Conservation (phyloP, 2,329 filamentous ascomycete species). For the Aspergillus nomiae region DNA sequence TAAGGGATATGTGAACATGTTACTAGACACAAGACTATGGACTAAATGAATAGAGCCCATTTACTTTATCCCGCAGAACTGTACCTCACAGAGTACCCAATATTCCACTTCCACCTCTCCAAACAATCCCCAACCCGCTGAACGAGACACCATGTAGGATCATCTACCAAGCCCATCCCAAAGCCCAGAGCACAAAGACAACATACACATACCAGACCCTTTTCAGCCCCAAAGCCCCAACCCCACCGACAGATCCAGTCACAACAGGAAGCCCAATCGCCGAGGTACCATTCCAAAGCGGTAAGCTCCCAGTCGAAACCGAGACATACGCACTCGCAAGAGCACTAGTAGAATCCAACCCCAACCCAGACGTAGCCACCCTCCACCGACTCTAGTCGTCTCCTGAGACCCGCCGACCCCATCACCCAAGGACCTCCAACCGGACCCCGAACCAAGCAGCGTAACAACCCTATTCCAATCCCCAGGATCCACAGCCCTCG, state of each 20-base stretch:
- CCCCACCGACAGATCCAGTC: not conserved
- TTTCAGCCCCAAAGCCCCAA: not conserved
- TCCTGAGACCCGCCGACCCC: not conserved
- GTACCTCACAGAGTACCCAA: not conserved
- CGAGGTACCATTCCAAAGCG: not conserved
- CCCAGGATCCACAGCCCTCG: not conserved
- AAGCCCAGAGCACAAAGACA: not conserved
- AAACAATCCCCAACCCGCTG: not conserved
- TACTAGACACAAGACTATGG: not conserved
- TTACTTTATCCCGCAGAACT: not conserved
- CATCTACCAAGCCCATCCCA: not conserved
- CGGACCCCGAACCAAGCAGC: no score
- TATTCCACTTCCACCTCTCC: not conserved
- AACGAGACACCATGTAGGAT: not conserved
- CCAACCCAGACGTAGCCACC: not conserved
- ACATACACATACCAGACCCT: not conserved
- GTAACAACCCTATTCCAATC: not conserved
- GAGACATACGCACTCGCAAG: not conserved
- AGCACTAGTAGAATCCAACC: not conserved
- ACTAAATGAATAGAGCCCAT: not conserved
- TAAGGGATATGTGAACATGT: constrained; percentile 24
- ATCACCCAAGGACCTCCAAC: not conserved
- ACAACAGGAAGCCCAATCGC: not conserved
- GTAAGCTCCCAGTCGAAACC: not conserved
- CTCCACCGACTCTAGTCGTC: no score